Base-by-base conservation (phyloP, 164 flowering plant species). In the Kingdonia uniflora region DNA sequence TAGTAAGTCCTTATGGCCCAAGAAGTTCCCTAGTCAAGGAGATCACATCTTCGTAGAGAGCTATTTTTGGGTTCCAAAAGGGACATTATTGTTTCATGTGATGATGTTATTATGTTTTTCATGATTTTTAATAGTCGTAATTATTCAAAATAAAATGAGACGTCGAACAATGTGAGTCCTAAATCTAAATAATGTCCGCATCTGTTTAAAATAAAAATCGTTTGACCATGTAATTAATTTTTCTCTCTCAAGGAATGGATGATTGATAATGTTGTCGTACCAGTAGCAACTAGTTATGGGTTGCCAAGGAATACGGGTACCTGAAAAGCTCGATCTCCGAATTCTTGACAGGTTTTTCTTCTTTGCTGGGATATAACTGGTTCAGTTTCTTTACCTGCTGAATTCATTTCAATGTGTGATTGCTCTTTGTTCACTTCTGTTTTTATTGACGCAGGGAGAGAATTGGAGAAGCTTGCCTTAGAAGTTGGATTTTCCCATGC, bases 251-350 rank as follows among this genome's bases (percentile, higher is more conserved):
- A 87, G 98, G 96, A 72, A 54, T 87, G 90, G 96, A 74, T 82
- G 87, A 77, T 92, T 45, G 88, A 84, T 65, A 78, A 79, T 56
- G 75, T 85, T 16, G 91, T 92, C 24, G 85, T 88, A 58, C 98
- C 96, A 7, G 77, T 76, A 35, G 94, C 95, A 43, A 62, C 71
- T 49, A 68, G 59, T 52, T 80, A 80, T 60, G 84, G 91, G 63
- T 87, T 57, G 78, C 69, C 19, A 49, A 77, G 62, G 96, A 92
- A 59, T 88, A 84, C 6, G 56, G 71, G 53, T 88, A 88, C 68
- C 70, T 92, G 70, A 84, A 84, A 57, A 74, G 73, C 65, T 88
- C 96, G 24, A 82, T 92, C 52, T 61, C 60, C 29, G 82, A 75
- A 49, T 92, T 62, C 68, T 64, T 82, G 26, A 85, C 98, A 69